Conservation (phyloP, 495 filamentous ascomycete species). For the Oidiodendron maius region DNA sequence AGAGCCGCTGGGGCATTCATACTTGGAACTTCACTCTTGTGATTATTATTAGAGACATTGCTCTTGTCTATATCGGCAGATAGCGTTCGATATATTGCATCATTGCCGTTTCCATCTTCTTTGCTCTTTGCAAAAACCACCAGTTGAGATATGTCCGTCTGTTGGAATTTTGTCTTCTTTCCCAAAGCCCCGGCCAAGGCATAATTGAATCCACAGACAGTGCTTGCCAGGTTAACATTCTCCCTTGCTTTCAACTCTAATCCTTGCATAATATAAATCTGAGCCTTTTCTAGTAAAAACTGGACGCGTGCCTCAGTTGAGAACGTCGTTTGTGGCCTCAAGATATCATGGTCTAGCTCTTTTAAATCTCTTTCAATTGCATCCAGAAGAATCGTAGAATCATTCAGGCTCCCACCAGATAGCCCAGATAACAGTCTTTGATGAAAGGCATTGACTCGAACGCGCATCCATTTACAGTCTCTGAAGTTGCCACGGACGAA, state of each 20-base stretch:
- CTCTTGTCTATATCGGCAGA: background rate
- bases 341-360: constrained; percentile 35
- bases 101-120: constrained; percentile 12
- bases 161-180: constrained; percentile 89
- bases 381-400: constrained; percentile 32
- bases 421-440: constrained; percentile 63
- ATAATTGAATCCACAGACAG: constrained; percentile 65
- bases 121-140: constrained; percentile 83
- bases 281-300: constrained; percentile 74
- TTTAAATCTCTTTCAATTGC: constrained; percentile 41
- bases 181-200: constrained; percentile 79
- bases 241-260: constrained; percentile 68
- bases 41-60: background rate
- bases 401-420: constrained; percentile 14
- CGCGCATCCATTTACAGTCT: constrained; percentile 41
- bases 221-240: constrained; percentile 61
- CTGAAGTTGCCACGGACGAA: constrained; percentile 10
- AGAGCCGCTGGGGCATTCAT: constrained; percentile 53
- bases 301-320: constrained; percentile 43
- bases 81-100: background rate
- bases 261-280: constrained; percentile 80
- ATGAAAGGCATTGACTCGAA: constrained; percentile 78
- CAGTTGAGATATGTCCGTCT: constrained; percentile 82
- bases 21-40: background rate
- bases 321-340: constrained; percentile 25